Evolutionary conservation across 1,284 basidiomycete genomes (phyloP).

Genomic region (Sanghuangporus weigelae): DNA sequence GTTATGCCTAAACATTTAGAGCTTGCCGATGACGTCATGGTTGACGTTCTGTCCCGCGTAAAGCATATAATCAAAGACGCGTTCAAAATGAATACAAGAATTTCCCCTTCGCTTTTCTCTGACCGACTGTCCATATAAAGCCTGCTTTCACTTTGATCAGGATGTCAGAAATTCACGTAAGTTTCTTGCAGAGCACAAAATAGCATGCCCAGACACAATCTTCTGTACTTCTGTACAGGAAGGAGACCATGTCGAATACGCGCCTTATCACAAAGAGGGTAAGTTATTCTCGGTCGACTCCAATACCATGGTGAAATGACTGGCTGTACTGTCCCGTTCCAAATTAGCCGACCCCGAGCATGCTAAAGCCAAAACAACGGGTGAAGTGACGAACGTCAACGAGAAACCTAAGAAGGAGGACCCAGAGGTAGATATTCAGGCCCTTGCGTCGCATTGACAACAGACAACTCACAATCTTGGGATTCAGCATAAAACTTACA

Average conservation of each 20-base stretch:
- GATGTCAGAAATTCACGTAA: slow-evolving; percentile 1
- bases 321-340: neutral
- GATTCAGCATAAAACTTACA: slow-evolving; percentile 16
- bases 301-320: neutral
- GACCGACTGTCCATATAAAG: no score
- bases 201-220: no score
- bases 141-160: no score
- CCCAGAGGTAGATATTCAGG: neutral
- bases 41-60: no score
- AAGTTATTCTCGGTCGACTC: neutral
- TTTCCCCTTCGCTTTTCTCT: no score
- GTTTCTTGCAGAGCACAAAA: neutral
- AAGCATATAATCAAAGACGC: no score
- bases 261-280: slow-evolving; percentile 11
- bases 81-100: no score
- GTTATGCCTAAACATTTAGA: no score
- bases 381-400: slow-evolving; percentile 12
- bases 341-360: slow-evolving; percentile 9
- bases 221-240: neutral
- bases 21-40: no score
- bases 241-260: slow-evolving; percentile 12
- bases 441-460: neutral
- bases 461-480: neutral
- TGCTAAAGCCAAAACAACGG: slow-evolving; percentile 10
- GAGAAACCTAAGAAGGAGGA: slow-evolving; percentile 12